phyloP scores from a whole-genome alignment of 1,284 basidiomycete genomes.

The Ustilago curta region DNA sequence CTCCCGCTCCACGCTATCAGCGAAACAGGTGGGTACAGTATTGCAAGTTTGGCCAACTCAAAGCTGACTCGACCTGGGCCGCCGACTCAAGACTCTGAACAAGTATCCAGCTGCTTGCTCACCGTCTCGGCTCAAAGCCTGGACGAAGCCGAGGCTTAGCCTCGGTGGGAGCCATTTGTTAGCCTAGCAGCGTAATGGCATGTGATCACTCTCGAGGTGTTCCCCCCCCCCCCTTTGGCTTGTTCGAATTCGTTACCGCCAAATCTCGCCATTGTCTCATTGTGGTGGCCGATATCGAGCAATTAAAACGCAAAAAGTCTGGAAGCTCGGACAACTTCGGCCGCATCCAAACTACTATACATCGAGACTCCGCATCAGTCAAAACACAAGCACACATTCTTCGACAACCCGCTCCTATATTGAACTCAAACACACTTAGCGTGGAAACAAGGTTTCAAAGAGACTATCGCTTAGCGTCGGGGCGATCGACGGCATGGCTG shows the following conservation, averaged over 20 bases:
- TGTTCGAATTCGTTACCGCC: background rate
- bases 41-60: too few species aligned
- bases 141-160: background rate
- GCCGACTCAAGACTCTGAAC: background rate
- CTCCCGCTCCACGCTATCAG: too few species aligned
- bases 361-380: conserved; percentile 9
- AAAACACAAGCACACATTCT: background rate
- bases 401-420: background rate
- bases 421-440: background rate
- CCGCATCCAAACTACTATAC: background rate
- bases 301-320: background rate
- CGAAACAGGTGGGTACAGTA: too few species aligned
- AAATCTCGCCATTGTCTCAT: conserved; percentile 1
- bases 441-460: too few species aligned
- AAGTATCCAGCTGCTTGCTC: background rate
- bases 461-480: too few species aligned
- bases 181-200: too few species aligned
- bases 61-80: background rate
- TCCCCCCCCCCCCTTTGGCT: too few species aligned
- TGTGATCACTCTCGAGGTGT: too few species aligned
- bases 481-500: too few species aligned
- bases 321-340: conserved; percentile 7
- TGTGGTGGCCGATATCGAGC: background rate
- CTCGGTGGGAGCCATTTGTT: background rate
- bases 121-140: background rate